Conservation (phyloP, 2,329 filamentous ascomycete genomes). For the Fusarium nygamai region DNA sequence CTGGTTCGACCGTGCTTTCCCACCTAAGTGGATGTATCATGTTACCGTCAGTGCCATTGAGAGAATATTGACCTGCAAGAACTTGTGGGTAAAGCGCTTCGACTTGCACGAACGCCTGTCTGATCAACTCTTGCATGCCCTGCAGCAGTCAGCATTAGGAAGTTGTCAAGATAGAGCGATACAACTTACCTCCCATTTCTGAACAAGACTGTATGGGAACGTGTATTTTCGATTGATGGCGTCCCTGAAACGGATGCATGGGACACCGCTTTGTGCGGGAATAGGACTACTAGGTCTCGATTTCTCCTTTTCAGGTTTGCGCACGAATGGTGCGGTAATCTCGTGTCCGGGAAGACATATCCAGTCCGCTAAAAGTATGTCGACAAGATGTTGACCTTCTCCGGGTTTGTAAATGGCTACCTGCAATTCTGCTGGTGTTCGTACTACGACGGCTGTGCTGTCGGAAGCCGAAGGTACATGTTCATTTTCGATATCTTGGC, state of each 20-base stretch:
- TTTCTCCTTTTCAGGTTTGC: rapidly evolving
- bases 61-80: background rate
- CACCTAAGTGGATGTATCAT: rapidly evolving
- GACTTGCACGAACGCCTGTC: background rate
- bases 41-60: too few relatives aligned
- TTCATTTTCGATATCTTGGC: rapidly evolving
- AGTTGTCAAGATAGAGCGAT: rapidly evolving
- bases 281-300: rapidly evolving
- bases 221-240: background rate
- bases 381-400: background rate
- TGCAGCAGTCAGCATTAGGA: rapidly evolving
- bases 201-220: background rate
- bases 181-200: background rate
- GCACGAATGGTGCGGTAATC: rapidly evolving
- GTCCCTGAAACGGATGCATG: background rate
- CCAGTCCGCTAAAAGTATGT: background rate
- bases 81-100: background rate
- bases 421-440: background rate
- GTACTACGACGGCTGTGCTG: rapidly evolving
- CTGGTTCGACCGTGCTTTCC: background rate
- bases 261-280: rapidly evolving
- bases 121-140: background rate
- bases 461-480: rapidly evolving
- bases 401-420: background rate
- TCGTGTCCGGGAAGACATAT: background rate